These are phyloP conservation scores for Trichoderma sp. DNA, from an alignment of 2,329 filamentous ascomycete genomes.

Conservation along the genomic window DNA sequence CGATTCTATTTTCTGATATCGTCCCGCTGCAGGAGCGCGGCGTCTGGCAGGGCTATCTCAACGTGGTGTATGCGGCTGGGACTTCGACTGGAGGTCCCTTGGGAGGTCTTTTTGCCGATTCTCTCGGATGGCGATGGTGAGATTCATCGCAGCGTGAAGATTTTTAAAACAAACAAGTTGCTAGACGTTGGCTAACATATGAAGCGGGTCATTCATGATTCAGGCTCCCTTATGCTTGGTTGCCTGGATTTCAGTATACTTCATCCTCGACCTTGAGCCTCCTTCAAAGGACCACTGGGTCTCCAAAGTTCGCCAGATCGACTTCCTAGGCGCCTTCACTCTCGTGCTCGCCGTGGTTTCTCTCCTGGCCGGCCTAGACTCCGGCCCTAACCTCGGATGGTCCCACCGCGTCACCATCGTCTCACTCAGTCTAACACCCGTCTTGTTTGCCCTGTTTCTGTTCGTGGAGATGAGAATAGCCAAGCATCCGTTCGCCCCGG, in stretches of 20 bases:
- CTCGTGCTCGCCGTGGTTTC: constrained; percentile 64
- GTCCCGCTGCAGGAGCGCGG: constrained; percentile 67
- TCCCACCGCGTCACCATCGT: constrained; percentile 53
- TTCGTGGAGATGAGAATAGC: constrained; percentile 66
- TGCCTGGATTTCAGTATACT: constrained; percentile 61
- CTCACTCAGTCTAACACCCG: constrained; percentile 52
- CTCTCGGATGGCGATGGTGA: constrained; percentile 71
- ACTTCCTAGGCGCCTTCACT: constrained; percentile 67
- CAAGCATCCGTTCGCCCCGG: constrained; percentile 69
- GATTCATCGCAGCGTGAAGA: constrained; percentile 20
- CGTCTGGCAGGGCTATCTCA: constrained; percentile 70
- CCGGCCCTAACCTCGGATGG: constrained; percentile 71
- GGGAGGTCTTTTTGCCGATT: constrained; percentile 68
- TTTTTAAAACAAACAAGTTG: background rate
- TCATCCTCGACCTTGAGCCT: constrained; percentile 63
- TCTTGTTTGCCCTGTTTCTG: constrained; percentile 64
- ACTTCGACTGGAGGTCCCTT: constrained; percentile 66
- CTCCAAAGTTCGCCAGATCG: constrained; percentile 63
- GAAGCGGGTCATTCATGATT: constrained; percentile 63
- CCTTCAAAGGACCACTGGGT: constrained; percentile 59
- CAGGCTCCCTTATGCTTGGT: constrained; percentile 67
- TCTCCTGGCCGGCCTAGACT: constrained; percentile 67
- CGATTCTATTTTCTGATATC: constrained; percentile 65
- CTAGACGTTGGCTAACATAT: constrained; percentile 6
- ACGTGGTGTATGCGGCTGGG: constrained; percentile 68